Base-by-base conservation (phyloP, 208 protist species). In the Strigomonas galati region DNA sequence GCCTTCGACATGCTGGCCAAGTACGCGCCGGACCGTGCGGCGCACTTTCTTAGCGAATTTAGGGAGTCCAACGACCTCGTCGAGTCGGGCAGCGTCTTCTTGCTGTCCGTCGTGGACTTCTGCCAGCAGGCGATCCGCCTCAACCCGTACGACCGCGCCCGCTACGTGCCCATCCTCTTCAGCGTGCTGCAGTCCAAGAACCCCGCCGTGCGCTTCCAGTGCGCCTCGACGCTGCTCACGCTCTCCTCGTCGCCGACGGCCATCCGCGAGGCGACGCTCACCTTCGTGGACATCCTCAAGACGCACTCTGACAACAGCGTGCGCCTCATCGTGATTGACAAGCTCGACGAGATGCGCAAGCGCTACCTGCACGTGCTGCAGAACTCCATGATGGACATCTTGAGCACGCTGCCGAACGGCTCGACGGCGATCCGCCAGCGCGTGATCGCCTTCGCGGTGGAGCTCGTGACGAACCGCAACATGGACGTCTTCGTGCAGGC, bases 1-100 rank as follows among this genome's bases (percentile, higher is more conserved):
- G 98, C 97, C 1, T 99, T 99, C 62, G 90, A 99, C 31, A 99
- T 99, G 97, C 85, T 99, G 31, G 97, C 97, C 51, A 79, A 96
- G 66, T 98, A 89, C 63, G 88, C 88, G 17, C 96, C 97, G 37
- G 91, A 98, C 10, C 86, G 89, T 12, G 98, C 98, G 2, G 82
- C 98, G 32, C 69, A 81, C 56, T 99, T 98, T 72, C 82, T 99
- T 10, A 72, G 69, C 55, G 66, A 76, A 21, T 89, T 92, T 65
- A 81, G 98, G n/a, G 96, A 97, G 66, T 77, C 96, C 0, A 70
- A 78, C 67, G 74, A 79, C 56, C 65, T 96, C 48, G 44, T 71
- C 49, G 54, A 75, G 17, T 89, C 94, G 48, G 95, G 96, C 43
- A 96, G 98, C 51, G 91, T 87, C 12, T 94, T 99, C 62, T 82